phyloP scores from a whole-genome alignment of 306 rosid genomes.

The Dryas octopetala region DNA sequence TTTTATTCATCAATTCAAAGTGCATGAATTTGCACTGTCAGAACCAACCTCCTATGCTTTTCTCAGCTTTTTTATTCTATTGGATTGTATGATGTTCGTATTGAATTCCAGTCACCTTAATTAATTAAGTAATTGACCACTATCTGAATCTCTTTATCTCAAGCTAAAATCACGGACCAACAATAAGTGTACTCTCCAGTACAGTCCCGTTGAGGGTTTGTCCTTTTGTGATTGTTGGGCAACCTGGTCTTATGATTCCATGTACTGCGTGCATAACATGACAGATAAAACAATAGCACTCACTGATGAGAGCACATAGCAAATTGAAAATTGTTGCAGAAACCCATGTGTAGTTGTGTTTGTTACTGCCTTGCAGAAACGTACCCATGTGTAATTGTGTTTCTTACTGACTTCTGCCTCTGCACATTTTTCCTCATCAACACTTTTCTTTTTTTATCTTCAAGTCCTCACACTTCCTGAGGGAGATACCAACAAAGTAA shows the following conservation, averaged over 20 bases:
- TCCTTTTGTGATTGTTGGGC: conserved; percentile 46
- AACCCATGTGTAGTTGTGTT: conserved; percentile 23
- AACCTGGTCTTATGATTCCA: conserved; percentile 39
- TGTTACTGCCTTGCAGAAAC: conserved; percentile 26
- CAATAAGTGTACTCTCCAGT: conserved; percentile 51
- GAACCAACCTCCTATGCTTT: no score
- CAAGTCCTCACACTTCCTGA: background rate
- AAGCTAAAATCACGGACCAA: conserved; percentile 51
- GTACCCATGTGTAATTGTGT: background rate
- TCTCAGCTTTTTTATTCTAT: no score
- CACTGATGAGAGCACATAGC: background rate
- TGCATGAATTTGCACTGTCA: no score
- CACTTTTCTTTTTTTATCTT: background rate
- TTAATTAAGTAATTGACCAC: no score
- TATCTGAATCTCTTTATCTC: background rate
- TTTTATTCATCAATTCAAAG: no score
- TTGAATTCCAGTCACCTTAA: no score
- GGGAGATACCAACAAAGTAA: background rate
- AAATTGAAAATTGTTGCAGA: conserved; percentile 31
- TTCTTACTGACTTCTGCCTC: background rate
- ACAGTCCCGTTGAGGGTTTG: conserved; percentile 51
- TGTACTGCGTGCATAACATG: conserved; percentile 18
- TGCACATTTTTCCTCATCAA: background rate
- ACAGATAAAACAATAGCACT: conserved; percentile 23
- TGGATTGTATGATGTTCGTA: no score